A percentile compares a stretch with the other conserved stretches of the same genome.
Conservation (phyloP, 345 rosid genomes). For the Hypericum perforatum region DNA sequence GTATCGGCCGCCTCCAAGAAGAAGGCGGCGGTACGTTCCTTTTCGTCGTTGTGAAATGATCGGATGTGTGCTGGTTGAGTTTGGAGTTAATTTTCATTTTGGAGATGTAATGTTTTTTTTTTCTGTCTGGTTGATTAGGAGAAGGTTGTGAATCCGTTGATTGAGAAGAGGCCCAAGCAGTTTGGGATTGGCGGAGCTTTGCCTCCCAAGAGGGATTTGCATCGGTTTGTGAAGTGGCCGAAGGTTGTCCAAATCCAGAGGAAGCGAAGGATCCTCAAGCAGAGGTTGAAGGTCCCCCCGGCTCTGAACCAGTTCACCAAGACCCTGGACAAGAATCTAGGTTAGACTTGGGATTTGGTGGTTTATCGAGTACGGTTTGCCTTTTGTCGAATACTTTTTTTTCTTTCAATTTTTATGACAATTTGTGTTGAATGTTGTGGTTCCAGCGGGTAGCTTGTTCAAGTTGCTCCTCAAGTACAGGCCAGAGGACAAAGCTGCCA, state of each 20-base stretch:
- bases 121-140: slow-evolving; percentile 27
- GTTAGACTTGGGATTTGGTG: slow-evolving; percentile 16
- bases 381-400: not conserved
- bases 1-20: too few relatives aligned
- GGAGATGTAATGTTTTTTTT: too few relatives aligned
- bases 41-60: too few relatives aligned
- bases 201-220: slow-evolving; percentile 78
- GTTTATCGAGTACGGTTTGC: not conserved
- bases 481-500: slow-evolving; percentile 59
- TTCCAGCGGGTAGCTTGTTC: slow-evolving; percentile 49
- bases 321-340: slow-evolving; percentile 82
- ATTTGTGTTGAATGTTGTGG: not conserved
- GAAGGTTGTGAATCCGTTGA: slow-evolving; percentile 58
- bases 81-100: too few relatives aligned
- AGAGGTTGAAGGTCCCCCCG: slow-evolving; percentile 84
- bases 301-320: slow-evolving; percentile 82
- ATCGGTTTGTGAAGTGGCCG: slow-evolving; percentile 66
- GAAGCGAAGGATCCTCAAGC: slow-evolving; percentile 69
- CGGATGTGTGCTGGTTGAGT: too few relatives aligned
- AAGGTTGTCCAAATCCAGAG: slow-evolving; percentile 63
- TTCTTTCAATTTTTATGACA: too few relatives aligned
- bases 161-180: slow-evolving; percentile 78
- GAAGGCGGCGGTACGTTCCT: too few relatives aligned
- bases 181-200: slow-evolving; percentile 83
- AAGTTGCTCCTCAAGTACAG: slow-evolving; percentile 62